Percentiles rank a stretch among this genome's conserved stretches.
phyloP scores from a whole-genome alignment of 169 alveolate genomes.

The Plasmodium gonderi region DNA sequence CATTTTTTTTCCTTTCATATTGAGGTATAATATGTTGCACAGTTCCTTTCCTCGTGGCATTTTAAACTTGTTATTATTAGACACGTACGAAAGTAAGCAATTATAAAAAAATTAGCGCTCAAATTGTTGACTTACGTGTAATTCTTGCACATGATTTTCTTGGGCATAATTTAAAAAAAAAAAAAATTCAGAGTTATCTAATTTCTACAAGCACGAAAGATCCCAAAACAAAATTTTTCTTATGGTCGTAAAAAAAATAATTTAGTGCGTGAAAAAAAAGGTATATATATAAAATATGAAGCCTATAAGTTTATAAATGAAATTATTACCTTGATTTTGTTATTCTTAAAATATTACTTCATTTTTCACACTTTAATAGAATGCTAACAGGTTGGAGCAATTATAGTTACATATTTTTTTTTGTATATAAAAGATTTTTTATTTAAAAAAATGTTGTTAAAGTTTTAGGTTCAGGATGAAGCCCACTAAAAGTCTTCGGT shows the following conservation, averaged over 20 bases:
- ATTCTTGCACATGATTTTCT: background rate
- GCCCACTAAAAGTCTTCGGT: background rate
- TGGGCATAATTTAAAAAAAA: background rate
- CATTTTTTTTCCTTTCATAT: background rate
- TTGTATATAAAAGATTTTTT: background rate
- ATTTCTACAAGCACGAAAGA: background rate
- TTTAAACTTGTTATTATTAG: background rate
- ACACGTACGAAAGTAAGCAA: background rate
- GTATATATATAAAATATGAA: background rate
- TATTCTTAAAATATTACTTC: background rate
- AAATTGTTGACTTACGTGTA: background rate
- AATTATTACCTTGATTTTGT: background rate
- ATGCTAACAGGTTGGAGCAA: background rate
- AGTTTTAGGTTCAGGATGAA: background rate
- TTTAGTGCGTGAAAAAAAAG: background rate
- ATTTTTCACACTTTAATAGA: background rate
- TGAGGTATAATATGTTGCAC: background rate
- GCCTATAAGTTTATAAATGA: background rate
- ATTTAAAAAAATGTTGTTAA: background rate
- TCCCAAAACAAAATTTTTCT: background rate
- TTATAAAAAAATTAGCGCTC: background rate
- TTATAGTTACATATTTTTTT: background rate
- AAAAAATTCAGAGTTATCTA: background rate
- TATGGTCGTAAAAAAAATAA: background rate
- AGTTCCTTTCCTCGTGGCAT: background rate